Base-by-base conservation (phyloP, 768 basidiomycete species). In the Stropharia rugosoannulata region DNA sequence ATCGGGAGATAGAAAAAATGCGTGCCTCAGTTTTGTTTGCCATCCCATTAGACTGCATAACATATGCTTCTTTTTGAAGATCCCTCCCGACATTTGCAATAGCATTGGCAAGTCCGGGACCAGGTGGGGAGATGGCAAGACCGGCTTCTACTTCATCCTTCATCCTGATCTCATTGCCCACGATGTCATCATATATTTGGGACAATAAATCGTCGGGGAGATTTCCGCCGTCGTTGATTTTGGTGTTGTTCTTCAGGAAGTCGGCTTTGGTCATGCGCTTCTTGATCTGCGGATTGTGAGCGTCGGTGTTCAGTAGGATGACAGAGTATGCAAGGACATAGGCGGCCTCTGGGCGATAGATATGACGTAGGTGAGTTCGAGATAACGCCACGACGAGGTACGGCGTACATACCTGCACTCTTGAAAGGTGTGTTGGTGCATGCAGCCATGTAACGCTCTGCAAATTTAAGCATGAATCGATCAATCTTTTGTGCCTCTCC, bases 401-500 rank as follows among this genome's bases (percentile, higher is more conserved):
- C 16, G 12, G 47, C 3, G 8, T 13, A 42, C 87, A 52, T 58
- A 92, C 92, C 95, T 64, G 97, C 97, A 71, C 98, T 98, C 49
- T 92, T 90, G 66, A 98, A 99, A 2, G 84, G 80, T 1, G 90
- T 90, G 62, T 87, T 82, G 0, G 85, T 72, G 69, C 98, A 98
- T 54, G 87, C 88, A 11, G 87, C 91, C 59, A 98, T 94, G 69
- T 94, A 99, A 36, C 95, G 84, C 69, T 98, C 95, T 8, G 97
- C 96, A 66, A 98, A 99, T 71, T 99, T 99, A 52, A 98, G 84
- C 93, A 99, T 95, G 74, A 85, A 98, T 8, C 97, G 87, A 80
- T 99, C 97, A 62, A 99, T 98, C 74, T 98, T 98, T 71, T 99
- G 97, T 0, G 94, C 79, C 72, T 99, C 97, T 42, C 97, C 97